Conservation (phyloP, 768 basidiomycete species). For the Leccinum longicurvipes region DNA sequence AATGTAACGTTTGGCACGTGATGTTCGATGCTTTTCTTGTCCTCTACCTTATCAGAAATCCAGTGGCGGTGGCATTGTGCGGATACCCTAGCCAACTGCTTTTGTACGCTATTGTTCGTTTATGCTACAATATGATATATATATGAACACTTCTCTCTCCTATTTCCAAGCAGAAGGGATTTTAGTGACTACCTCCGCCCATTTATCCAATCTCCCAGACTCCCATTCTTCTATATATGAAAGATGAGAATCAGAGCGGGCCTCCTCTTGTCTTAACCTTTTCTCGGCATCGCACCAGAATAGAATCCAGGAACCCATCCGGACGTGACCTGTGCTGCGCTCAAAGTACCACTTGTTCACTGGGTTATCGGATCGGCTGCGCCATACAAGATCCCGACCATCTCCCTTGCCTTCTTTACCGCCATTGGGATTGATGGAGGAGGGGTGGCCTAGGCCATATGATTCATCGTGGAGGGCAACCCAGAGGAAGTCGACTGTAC, state of each 20-base stretch:
- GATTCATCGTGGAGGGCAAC: constrained; percentile 98
- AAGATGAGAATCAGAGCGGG: constrained; percentile 58
- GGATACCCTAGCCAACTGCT: background rate
- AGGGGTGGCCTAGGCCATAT: constrained; percentile 91
- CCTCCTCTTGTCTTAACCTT: constrained; percentile 66
- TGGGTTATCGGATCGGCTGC: constrained; percentile 88
- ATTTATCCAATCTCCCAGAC: constrained; percentile 60
- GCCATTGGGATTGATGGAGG: constrained; percentile 93
- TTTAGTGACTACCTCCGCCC: constrained; percentile 64
- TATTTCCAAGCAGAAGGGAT: constrained; percentile 80
- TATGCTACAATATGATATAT: constrained; percentile 16
- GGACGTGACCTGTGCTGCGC: constrained; percentile 85
- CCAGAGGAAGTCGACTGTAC: constrained; percentile 99
- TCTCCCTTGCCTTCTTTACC: constrained; percentile 86
- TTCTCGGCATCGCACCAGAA: constrained; percentile 99
- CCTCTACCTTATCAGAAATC: background rate
- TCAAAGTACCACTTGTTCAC: constrained; percentile 99
- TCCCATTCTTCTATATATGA: constrained; percentile 80
- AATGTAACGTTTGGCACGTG: no score
- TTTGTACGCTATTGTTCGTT: background rate
- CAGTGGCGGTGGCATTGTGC: background rate
- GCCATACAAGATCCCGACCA: constrained; percentile 96
- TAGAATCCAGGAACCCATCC: constrained; percentile 84
- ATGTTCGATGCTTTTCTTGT: no score
- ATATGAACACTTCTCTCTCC: constrained; percentile 1